phyloP scores from a whole-genome alignment of 2,329 filamentous ascomycete genomes.

The Alternaria atra region DNA sequence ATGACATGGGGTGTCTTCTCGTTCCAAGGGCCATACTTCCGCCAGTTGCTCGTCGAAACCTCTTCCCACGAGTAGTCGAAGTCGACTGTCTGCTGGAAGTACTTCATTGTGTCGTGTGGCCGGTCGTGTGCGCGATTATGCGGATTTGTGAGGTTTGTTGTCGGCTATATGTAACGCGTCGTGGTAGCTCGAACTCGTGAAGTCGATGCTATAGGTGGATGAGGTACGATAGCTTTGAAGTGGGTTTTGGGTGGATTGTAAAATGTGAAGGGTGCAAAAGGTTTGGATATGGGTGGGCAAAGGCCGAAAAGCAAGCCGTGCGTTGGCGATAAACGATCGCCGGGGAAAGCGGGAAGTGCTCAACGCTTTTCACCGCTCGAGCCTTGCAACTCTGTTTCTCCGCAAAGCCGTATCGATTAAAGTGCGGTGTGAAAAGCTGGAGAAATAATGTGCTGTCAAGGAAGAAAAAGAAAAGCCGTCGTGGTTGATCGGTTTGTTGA shows the following conservation, averaged over 20 bases:
- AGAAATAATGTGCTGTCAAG: slow-evolving; percentile 9
- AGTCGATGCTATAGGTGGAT: slow-evolving; percentile 1
- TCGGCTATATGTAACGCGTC: slow-evolving; percentile 11
- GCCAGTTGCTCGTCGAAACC: slow-evolving; percentile 97
- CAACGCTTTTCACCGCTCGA: slow-evolving; percentile 26
- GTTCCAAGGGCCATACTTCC: slow-evolving; percentile 99
- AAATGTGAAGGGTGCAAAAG: slow-evolving; percentile 21
- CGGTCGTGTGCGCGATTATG: slow-evolving; percentile 8
- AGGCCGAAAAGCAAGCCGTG: slow-evolving; percentile 27
- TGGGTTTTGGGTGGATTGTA: slow-evolving; percentile 16
- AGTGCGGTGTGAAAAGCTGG: slow-evolving; percentile 11
- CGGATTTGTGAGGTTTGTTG: not conserved
- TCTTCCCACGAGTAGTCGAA: slow-evolving; percentile 99
- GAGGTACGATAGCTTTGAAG: slow-evolving; percentile 16
- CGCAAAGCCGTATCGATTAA: slow-evolving; percentile 1
- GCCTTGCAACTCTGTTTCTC: slow-evolving; percentile 7
- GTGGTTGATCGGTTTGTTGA: slow-evolving; percentile 3
- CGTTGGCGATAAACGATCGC: slow-evolving; percentile 22
- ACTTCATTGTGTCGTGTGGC: slow-evolving; percentile 74
- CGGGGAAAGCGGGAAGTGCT: slow-evolving; percentile 24
- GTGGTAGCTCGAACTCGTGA: not conserved
- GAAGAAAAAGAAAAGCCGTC: slow-evolving; percentile 2
- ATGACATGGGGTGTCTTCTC: slow-evolving; percentile 97
- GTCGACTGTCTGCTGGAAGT: slow-evolving; percentile 88
- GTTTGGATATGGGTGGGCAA: slow-evolving; percentile 27